Evolutionary conservation across 305 asterid genomes (phyloP).

Genomic region (Fraxinus albicans): DNA sequence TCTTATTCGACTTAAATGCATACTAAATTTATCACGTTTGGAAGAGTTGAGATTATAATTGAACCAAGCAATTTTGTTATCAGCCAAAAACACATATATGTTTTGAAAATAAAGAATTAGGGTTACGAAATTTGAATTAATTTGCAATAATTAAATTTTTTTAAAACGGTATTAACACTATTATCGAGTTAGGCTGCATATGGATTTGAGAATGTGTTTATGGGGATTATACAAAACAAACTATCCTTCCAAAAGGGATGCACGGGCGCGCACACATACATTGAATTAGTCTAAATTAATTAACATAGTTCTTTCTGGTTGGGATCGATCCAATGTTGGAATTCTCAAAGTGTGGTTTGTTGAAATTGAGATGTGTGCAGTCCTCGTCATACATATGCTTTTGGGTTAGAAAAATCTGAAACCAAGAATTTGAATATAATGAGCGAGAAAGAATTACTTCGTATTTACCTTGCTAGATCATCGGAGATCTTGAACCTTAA

Average conservation of each 20-base stretch:
- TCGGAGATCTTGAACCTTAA: background rate
- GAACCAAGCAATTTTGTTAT: background rate
- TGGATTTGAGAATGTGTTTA: background rate
- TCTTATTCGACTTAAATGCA: background rate
- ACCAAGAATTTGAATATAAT: background rate
- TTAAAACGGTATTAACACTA: background rate
- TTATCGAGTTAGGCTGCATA: background rate
- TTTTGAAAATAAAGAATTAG: background rate
- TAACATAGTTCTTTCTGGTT: background rate
- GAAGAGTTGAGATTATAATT: background rate
- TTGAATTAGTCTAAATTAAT: background rate
- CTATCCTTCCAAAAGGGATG: background rate
- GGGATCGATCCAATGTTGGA: slow-evolving; percentile 10
- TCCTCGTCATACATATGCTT: slow-evolving; percentile 7
- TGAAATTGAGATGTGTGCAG: slow-evolving; percentile 25
- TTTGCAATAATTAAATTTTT: background rate
- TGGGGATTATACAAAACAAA: background rate
- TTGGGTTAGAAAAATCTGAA: background rate
- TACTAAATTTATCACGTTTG: background rate
- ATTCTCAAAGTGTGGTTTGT: slow-evolving; percentile 1
- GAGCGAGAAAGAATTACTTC: background rate
- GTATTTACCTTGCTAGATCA: background rate
- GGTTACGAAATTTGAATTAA: background rate
- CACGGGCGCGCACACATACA: background rate
- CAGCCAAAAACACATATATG: too few species aligned